Evolutionary conservation across 2,329 filamentous ascomycete genomes (phyloP).

Genomic region (Colletotrichum sp.): DNA sequence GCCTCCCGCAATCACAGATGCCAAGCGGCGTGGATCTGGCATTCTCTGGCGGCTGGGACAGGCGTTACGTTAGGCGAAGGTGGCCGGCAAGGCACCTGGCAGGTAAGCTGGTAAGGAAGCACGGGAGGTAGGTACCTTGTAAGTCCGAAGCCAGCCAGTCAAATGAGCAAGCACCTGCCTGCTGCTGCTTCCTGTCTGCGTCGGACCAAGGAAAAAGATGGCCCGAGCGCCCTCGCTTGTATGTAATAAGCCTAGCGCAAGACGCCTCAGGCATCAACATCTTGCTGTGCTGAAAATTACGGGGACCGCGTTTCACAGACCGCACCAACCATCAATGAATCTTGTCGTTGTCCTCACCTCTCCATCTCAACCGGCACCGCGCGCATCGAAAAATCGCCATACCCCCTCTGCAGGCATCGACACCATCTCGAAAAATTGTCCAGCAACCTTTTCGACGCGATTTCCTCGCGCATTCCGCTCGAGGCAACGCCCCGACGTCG

Average conservation of each 20-base stretch:
- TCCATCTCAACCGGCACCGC: conserved; percentile 56
- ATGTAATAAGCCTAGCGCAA: background rate
- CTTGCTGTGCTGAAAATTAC: conserved; percentile 49
- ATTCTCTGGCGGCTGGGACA: conserved; percentile 1
- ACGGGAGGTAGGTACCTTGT: background rate
- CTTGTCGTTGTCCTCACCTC: conserved; percentile 58
- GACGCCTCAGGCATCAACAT: conserved; percentile 29
- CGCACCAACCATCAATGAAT: conserved; percentile 54
- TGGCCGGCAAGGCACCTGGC: background rate
- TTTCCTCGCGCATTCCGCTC: conserved; percentile 52
- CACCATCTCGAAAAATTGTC: conserved; percentile 58
- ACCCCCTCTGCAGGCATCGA: conserved; percentile 64
- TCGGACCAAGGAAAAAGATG: background rate
- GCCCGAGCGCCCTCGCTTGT: conserved; percentile 17
- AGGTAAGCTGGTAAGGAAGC: background rate
- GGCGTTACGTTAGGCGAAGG: background rate
- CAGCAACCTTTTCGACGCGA: conserved; percentile 60
- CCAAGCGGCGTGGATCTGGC: conserved; percentile 17
- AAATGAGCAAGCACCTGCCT: background rate
- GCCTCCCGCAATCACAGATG: background rate
- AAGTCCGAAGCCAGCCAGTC: conserved; percentile 6
- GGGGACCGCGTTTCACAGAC: conserved; percentile 36
- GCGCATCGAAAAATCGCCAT: conserved; percentile 67
- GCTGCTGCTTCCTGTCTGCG: conserved; percentile 12
- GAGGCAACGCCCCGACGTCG: conserved; percentile 46